phyloP scores from a whole-genome alignment of 2,329 filamentous ascomycete species.

The Diaporthe sp. region DNA sequence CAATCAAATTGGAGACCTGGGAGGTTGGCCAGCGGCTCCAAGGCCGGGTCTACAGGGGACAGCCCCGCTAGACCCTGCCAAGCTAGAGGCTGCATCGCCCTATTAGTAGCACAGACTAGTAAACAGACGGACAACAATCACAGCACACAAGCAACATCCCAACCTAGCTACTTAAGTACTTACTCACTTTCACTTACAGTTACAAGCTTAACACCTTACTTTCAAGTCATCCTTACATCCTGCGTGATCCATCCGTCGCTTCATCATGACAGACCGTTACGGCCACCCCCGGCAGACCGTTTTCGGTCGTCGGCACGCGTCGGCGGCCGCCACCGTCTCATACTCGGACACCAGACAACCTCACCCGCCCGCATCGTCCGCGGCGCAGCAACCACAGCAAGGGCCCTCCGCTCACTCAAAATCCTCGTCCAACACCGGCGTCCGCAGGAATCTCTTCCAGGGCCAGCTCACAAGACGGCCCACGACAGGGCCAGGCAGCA shows the following conservation, averaged over 20 bases:
- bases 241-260: neutral
- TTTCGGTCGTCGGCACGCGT: slow-evolving; percentile 34
- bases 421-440: slow-evolving; percentile 38
- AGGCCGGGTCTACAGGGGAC: neutral
- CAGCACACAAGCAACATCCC: neutral
- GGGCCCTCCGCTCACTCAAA: neutral
- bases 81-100: neutral
- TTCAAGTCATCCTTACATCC: neutral
- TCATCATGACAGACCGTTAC: slow-evolving; percentile 40
- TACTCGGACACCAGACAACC: slow-evolving; percentile 30
- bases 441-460: slow-evolving; percentile 70
- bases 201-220: neutral
- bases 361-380: slow-evolving; percentile 6
- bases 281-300: slow-evolving; percentile 35
- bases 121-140: slow-evolving; percentile 2
- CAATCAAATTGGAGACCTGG: neutral
- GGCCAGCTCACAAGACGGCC: slow-evolving; percentile 67
- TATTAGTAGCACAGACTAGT: neutral
- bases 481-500: slow-evolving; percentile 46
- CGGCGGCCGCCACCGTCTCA: slow-evolving; percentile 34
- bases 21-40: neutral
- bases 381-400: slow-evolving; percentile 12
- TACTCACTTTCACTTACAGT: neutral
- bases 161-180: neutral
- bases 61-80: neutral